These are phyloP conservation scores for Colletotrichum noveboracense DNA, from an alignment of 2,329 filamentous ascomycete species.

Conservation along the genomic window DNA sequence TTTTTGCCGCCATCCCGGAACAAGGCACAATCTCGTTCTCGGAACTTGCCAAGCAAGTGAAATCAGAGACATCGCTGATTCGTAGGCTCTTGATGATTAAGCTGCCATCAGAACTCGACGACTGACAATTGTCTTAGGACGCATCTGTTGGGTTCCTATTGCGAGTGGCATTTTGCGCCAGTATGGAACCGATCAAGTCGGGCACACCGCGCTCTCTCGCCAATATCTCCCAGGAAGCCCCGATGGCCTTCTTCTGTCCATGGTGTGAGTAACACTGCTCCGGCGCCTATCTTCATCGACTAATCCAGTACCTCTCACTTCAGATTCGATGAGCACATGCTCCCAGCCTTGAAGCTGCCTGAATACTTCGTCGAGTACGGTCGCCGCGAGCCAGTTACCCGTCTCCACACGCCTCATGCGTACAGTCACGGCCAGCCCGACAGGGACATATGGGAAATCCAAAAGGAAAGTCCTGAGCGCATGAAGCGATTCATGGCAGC, in stretches of 20 bases:
- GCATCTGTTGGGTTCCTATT: slow-evolving; percentile 25
- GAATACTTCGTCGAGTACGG: slow-evolving; percentile 37
- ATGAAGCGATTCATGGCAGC: slow-evolving; percentile 30
- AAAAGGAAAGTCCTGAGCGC: slow-evolving; percentile 26
- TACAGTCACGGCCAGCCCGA: slow-evolving; percentile 33
- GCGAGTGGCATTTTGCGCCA: slow-evolving; percentile 24
- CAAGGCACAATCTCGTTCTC: slow-evolving; percentile 29
- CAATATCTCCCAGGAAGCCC: slow-evolving; percentile 16
- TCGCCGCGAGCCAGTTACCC: slow-evolving; percentile 31
- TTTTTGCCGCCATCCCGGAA: slow-evolving; percentile 34
- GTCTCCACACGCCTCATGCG: slow-evolving; percentile 29
- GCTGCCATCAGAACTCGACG: accelerated
- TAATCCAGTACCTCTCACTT: too few species aligned
- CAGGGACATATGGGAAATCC: slow-evolving; percentile 35
- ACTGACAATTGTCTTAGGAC: slow-evolving; percentile 2
- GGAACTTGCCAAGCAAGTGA: slow-evolving; percentile 30
- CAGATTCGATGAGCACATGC: slow-evolving; percentile 31
- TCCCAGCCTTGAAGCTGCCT: slow-evolving; percentile 27
- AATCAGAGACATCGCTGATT: slow-evolving; percentile 31
- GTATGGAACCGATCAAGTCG: slow-evolving; percentile 22
- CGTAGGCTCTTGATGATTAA: slow-evolving; percentile 10
- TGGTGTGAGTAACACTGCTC: neutral
- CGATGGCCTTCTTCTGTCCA: slow-evolving; percentile 15
- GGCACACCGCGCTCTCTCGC: slow-evolving; percentile 27
- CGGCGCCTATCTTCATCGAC: too few species aligned